Percentiles rank a stretch among this genome's conserved stretches.
Evolutionary conservation across 1,284 basidiomycete species (phyloP).

Genomic region (Trametes versicolor): DNA sequence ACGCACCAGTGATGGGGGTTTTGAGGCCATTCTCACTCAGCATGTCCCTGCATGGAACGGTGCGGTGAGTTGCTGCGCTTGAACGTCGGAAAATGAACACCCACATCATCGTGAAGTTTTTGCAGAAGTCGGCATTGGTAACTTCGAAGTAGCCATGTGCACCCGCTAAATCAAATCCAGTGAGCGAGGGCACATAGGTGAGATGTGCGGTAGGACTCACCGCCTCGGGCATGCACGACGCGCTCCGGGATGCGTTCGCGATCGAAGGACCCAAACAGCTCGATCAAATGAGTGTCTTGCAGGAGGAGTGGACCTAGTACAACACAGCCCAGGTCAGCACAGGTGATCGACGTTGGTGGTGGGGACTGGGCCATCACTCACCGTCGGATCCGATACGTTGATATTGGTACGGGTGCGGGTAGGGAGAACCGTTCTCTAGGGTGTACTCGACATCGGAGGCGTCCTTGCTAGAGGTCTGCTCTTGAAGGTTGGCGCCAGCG

Average conservation of each 20-base stretch:
- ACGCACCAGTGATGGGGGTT: constrained; percentile 37
- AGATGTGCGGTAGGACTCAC: constrained; percentile 20
- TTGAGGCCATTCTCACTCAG: constrained; percentile 37
- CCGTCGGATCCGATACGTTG: constrained; percentile 54
- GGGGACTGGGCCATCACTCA: constrained; percentile 18
- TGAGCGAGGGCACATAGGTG: neutral
- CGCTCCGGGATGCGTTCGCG: constrained; percentile 59
- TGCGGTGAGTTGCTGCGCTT: constrained; percentile 59
- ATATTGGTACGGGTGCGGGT: constrained; percentile 48
- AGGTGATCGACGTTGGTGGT: neutral
- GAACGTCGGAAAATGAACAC: constrained; percentile 28
- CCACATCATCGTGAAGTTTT: constrained; percentile 42
- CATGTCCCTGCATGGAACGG: constrained; percentile 32
- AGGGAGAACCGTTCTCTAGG: constrained; percentile 42
- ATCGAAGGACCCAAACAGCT: constrained; percentile 65
- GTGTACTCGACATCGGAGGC: constrained; percentile 41
- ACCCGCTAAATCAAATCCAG: constrained; percentile 45
- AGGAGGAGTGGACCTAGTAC: constrained; percentile 36
- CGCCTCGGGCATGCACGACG: constrained; percentile 55
- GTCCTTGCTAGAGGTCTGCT: constrained; percentile 35
- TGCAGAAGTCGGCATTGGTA: constrained; percentile 42
- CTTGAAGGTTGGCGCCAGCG: constrained; percentile 37
- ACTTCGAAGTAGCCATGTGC: constrained; percentile 69
- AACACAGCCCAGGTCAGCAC: neutral
- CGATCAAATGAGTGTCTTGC: constrained; percentile 46